phyloP scores from a whole-genome alignment of 805 yeast genomes.

The Metschnikowia arizonensis region DNA sequence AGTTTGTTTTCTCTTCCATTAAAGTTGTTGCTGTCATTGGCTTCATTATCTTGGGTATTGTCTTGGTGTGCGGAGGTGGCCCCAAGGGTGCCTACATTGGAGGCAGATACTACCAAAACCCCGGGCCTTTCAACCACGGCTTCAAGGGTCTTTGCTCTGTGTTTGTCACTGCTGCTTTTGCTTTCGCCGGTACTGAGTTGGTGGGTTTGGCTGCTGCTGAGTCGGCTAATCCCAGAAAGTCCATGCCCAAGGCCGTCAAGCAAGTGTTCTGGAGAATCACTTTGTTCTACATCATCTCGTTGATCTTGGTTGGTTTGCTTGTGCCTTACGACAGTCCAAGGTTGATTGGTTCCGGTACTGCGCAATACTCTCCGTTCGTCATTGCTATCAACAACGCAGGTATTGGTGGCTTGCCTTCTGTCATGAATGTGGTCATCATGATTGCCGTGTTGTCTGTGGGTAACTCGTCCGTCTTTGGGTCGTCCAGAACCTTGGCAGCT shows the following conservation, averaged over 20 bases:
- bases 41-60: conserved; percentile 52
- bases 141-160: conserved; percentile 40
- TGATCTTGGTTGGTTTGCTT: conserved; percentile 38
- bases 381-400: conserved; percentile 41
- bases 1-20: conserved; percentile 59
- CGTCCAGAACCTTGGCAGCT: conserved; percentile 65
- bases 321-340: conserved; percentile 33
- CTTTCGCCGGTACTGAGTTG: conserved; percentile 42
- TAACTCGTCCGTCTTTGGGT: conserved; percentile 70
- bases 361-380: conserved; percentile 37
- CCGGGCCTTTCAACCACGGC: conserved; percentile 35
- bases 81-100: conserved; percentile 37
- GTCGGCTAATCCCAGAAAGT: conserved; percentile 33
- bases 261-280: conserved; percentile 42
- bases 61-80: conserved; percentile 49
- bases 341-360: conserved; percentile 27
- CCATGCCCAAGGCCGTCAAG: conserved; percentile 41
- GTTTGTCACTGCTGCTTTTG: conserved; percentile 39
- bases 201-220: conserved; percentile 39
- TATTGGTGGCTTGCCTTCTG: conserved; percentile 39
- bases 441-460: conserved; percentile 48
- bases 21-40: conserved; percentile 63
- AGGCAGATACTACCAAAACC: conserved; percentile 34
- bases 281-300: conserved; percentile 38
- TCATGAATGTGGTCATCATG: conserved; percentile 40